Base-by-base conservation (phyloP, 192 early-diverging fungal species). In the Coemansia sp. region DNA sequence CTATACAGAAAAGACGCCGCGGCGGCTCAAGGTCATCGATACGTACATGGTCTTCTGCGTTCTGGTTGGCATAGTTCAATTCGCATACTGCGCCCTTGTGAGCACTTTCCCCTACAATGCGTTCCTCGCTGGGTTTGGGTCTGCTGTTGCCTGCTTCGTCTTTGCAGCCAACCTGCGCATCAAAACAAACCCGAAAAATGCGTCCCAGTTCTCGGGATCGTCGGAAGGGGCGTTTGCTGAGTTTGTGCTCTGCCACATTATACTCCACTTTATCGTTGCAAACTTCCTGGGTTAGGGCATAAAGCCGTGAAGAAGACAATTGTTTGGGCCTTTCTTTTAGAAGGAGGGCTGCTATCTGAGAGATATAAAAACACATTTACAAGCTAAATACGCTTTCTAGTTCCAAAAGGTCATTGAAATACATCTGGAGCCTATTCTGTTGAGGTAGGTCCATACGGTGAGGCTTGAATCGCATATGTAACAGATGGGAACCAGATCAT, bases 21-120 rank as follows among this genome's bases (percentile, higher is more conserved):
- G 84, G 64, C 86, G 86, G 60, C 85, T 97, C 39, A 94, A 96
- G 83, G 75, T 96, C 57, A 92, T 99, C 63, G 98, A 99, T 81
- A 76, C 88, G 18, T 99, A 97, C 86, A 88, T 99, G 76, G 90
- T 88, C 11, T 95, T 91, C 84, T 90, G 94, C 67, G 88, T 98
- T 66, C 62, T 88, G n/a, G 90, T 92, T n/a, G 98, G 96, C 35
- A 76, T 96, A 51, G 71, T 92, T 30, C 98, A 98, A 83, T 95
- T 99, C 68, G 71, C 89, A 15, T 98, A 99, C 71, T 89, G 92
- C 62, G 60, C 89, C 1, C 62, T 95, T 23, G 94, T 86, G 15
- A 96, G 96, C 53, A 94, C 90, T n/a, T 98, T 89, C 76, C 98
- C 98, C 21, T 98, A 97, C 86, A 98, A 98, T 83, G 92, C 95